phyloP scores from a whole-genome alignment of 2,329 filamentous ascomycete species.

The Helotiales sp. region DNA sequence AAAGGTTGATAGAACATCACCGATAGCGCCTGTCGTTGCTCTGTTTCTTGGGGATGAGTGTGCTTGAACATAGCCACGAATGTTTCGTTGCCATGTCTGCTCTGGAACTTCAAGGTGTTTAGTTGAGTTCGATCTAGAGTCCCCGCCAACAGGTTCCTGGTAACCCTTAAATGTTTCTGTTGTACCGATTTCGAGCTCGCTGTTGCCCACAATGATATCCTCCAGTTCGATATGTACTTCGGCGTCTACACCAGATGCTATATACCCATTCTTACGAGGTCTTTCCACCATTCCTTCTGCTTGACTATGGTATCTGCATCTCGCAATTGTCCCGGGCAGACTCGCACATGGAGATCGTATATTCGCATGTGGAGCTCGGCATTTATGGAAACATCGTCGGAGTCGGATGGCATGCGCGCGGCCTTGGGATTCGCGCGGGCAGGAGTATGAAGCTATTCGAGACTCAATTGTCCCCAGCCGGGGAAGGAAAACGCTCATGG shows the following conservation, averaged over 20 bases:
- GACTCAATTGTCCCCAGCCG: conserved; percentile 37
- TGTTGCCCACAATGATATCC: neutral
- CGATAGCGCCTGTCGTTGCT: neutral
- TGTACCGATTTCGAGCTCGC: neutral
- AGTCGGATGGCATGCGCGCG: conserved; percentile 34
- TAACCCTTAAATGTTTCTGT: neutral
- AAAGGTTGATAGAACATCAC: neutral
- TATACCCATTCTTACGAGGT: neutral
- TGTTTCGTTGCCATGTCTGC: neutral
- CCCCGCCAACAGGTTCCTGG: neutral
- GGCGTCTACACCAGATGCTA: neutral
- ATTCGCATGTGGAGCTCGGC: neutral
- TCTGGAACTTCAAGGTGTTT: neutral
- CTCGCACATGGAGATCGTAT: neutral
- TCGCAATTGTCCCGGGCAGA: neutral
- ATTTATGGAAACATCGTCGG: conserved; percentile 8
- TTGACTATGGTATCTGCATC: neutral
- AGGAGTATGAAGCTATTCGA: conserved; percentile 34
- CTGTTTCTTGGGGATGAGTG: neutral
- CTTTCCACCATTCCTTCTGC: neutral
- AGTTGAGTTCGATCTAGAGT: neutral
- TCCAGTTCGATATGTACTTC: neutral
- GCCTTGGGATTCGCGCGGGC: conserved; percentile 33
- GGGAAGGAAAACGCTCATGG: conserved; percentile 32
- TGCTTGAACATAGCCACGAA: neutral